These are phyloP conservation scores for Nakazawaea peltata DNA, from an alignment of 805 yeast species.

Conservation along the genomic window DNA sequence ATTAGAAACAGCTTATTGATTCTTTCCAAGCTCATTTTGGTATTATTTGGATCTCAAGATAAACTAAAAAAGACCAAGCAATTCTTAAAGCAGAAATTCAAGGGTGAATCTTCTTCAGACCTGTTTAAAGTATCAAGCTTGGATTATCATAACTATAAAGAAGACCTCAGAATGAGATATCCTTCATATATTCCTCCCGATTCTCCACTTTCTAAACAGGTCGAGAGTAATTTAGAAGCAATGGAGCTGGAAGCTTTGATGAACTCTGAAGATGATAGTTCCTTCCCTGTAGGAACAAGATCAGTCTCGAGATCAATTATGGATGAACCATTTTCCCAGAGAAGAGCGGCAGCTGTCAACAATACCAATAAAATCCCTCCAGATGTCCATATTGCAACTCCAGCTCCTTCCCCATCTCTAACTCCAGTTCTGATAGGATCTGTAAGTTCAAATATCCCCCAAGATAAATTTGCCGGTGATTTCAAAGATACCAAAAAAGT, in stretches of 20 bases:
- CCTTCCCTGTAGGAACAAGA: neutral
- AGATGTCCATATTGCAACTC: slow-evolving; percentile 70
- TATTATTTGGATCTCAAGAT: slow-evolving; percentile 55
- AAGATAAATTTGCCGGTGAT: neutral
- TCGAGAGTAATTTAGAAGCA: slow-evolving; percentile 24
- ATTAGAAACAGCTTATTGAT: slow-evolving; percentile 49
- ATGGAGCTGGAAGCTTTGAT: slow-evolving; percentile 1
- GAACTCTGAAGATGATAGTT: too few species aligned
- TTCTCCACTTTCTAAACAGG: slow-evolving; percentile 34
- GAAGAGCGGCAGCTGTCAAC: slow-evolving; percentile 24
- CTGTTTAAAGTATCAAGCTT: slow-evolving; percentile 59
- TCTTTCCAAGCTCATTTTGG: slow-evolving; percentile 42
- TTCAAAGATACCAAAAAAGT: slow-evolving; percentile 14
- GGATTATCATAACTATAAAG: slow-evolving; percentile 77
- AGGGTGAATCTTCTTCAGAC: slow-evolving; percentile 12
- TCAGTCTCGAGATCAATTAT: slow-evolving; percentile 12
- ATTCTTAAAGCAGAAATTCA: slow-evolving; percentile 35
- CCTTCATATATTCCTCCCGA: slow-evolving; percentile 59
- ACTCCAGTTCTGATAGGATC: slow-evolving; percentile 28
- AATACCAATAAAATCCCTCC: slow-evolving; percentile 22
- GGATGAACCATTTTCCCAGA: slow-evolving; percentile 21
- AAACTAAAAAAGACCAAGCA: slow-evolving; percentile 34
- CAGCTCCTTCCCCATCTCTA: slow-evolving; percentile 76
- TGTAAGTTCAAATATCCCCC: neutral
- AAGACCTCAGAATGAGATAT: slow-evolving; percentile 65